Percentiles rank a stretch among this genome's conserved stretches.
Evolutionary conservation across 2,329 filamentous ascomycete species (phyloP).

Genomic region (Ophiognomonia clavigignenti-juglandacearum): DNA sequence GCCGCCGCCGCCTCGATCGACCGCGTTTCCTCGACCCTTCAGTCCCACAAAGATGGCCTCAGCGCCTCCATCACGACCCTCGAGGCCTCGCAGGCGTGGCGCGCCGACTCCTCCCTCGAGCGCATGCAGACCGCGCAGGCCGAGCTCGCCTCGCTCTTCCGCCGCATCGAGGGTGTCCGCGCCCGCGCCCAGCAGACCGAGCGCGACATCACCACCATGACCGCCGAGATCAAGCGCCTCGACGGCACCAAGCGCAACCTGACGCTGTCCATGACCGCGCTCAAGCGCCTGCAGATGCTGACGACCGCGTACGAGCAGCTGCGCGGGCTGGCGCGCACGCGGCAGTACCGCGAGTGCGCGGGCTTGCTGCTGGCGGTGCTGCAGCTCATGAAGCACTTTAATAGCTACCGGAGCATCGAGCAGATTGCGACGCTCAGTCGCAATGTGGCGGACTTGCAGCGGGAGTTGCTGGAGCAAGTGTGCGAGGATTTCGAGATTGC

Average conservation of each 20-base stretch:
- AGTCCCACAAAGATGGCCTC: slow-evolving; percentile 74
- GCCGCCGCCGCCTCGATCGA: slow-evolving; percentile 74
- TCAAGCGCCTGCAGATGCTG: slow-evolving; percentile 97
- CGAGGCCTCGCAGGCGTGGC: slow-evolving; percentile 73
- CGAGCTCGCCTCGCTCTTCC: slow-evolving; percentile 85
- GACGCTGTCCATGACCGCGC: slow-evolving; percentile 92
- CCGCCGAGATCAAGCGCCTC: slow-evolving; percentile 94
- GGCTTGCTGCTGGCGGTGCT: slow-evolving; percentile 91
- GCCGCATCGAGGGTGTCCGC: slow-evolving; percentile 90
- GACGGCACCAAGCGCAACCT: slow-evolving; percentile 96
- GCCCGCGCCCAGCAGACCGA: slow-evolving; percentile 88
- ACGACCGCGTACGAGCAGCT: slow-evolving; percentile 99
- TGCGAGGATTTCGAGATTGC: slow-evolving; percentile 97
- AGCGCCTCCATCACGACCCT: slow-evolving; percentile 71
- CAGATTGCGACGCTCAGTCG: slow-evolving; percentile 92
- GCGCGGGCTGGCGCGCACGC: slow-evolving; percentile 71
- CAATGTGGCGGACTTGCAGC: slow-evolving; percentile 88
- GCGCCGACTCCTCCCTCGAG: slow-evolving; percentile 80
- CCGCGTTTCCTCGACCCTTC: slow-evolving; percentile 68
- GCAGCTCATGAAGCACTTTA: slow-evolving; percentile 98
- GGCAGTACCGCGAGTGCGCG: slow-evolving; percentile 93
- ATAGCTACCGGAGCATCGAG: slow-evolving; percentile 94
- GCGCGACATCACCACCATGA: slow-evolving; percentile 96
- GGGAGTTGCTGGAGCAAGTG: slow-evolving; percentile 92
- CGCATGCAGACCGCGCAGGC: slow-evolving; percentile 88